These are phyloP conservation scores for Saturnispora galanensis DNA, from an alignment of 805 yeast genomes.

Conservation along the genomic window DNA sequence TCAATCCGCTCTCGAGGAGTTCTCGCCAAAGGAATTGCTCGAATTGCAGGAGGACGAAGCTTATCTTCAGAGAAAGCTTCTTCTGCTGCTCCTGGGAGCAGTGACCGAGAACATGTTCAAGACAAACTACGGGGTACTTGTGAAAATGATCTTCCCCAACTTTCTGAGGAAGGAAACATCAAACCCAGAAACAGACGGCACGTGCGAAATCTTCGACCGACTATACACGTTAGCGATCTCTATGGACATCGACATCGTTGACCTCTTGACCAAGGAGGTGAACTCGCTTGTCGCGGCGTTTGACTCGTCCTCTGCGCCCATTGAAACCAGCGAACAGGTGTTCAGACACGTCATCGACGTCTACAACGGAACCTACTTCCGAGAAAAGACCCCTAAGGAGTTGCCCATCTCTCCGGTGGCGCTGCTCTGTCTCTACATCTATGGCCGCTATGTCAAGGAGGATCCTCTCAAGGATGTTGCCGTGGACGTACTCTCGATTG, in stretches of 20 bases:
- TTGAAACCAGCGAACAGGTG: constrained; percentile 28
- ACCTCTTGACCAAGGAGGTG: constrained; percentile 28
- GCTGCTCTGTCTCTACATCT: constrained; percentile 15
- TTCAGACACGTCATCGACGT: constrained; percentile 33
- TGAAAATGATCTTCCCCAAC: background rate
- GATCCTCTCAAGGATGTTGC: background rate
- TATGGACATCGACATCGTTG: constrained; percentile 53
- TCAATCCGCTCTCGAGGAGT: constrained; percentile 17
- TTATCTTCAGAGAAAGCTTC: constrained; percentile 51
- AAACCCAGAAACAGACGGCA: background rate
- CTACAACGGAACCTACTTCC: constrained; percentile 27
- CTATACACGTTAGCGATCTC: constrained; percentile 42
- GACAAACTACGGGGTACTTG: background rate
- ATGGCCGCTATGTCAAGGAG: constrained; percentile 16
- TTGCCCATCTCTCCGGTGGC: constrained; percentile 11
- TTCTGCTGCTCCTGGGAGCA: constrained; percentile 38
- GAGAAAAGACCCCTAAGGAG: constrained; percentile 9
- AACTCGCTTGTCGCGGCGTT: constrained; percentile 35
- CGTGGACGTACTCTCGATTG: constrained; percentile 18
- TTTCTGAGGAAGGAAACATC: background rate
- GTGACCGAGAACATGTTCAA: constrained; percentile 1
- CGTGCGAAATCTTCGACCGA: constrained; percentile 8
- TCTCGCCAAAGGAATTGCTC: constrained; percentile 29
- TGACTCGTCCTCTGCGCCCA: constrained; percentile 16
- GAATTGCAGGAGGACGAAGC: constrained; percentile 44